Evolutionary conservation across 257 asterid species (phyloP), one percentile per base, ranked within the genome.

Genomic region (Lantana camara): DNA sequence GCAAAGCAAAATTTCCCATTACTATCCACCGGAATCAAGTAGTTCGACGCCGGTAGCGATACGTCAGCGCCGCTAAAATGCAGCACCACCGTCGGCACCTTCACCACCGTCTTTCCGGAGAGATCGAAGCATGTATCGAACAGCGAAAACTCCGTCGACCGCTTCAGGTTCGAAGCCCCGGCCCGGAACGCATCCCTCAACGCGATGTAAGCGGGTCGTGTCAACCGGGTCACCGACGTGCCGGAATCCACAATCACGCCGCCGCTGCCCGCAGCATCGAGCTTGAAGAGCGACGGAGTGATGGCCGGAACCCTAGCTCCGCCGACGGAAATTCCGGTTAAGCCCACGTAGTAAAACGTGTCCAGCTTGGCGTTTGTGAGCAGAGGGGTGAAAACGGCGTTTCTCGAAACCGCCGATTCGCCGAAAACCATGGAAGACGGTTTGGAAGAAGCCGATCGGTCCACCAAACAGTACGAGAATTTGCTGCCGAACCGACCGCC

Each of bases 191-290:
- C 89, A 41, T 87, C 84, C 60, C 98, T 54, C 61, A 92, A 11
- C 0, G 96, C 94, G 0, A 72, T 56, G 67, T 92, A 92, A 0
- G 96, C 98, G 58, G 91, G 87, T 58, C 85, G 76, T 50, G 84
- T 82, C 78, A 92, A 60, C 14, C 96, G 74, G 52, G 98, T 92
- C 13, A 89, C 93, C 2, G 97, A 83, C 0, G 98, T 92, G 3
- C 98, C 98, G 20, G 98, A 87, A 29, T 92, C 98, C 27, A 92
- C 80, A 0, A 89, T 92, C 23, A 89, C 91, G 0, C 97, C 96
- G 2, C 98, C 97, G 51, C 57, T 75, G 9, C 98, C 98, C 0
- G 69, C 64, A 1, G 59, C 44, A 51, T 87, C 91, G 3, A 92
- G 46, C 70, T 80, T 79, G 79, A 89, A 92, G 1, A 77, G 65